Base-by-base conservation (phyloP, 2,329 filamentous ascomycete genomes). In the Aotearoamyces nothofagi region DNA sequence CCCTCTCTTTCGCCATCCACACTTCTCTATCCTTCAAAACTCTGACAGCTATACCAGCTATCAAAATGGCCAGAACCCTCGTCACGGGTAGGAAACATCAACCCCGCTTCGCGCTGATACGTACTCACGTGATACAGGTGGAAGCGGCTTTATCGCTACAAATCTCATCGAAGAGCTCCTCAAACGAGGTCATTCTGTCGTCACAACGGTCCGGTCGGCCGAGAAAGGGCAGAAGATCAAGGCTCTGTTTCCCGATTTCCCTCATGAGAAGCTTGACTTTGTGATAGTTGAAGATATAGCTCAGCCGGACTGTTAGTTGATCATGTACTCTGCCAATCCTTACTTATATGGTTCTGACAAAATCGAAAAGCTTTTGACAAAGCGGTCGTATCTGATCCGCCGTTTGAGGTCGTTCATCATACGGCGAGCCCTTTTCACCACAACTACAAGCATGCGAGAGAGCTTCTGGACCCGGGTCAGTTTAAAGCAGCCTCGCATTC, bases 231-330 rank as follows among this genome's bases (percentile, higher is more conserved):
- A 49, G 1, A 46, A 47, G 2, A 52, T 64, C 15, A 33, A 55
- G 14, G 35, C 50, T 3, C 54, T 54, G 0, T 43, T 58, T 12
- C 39, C 45, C 0, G 40, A 44, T 15, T 9, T 30, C 24, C 15
- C 19, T 6, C 22, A 23, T 8, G 26, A 29, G 2, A 22, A 30
- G 12, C 35, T 61, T 2, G 51, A 54, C 2, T 60, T 55, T 30
- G 54, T 46, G 16, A 66, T 86, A 34, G 77, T 87, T 10, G 62
- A 69, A 24, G 78, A 90, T 40, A 72, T 90, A 37, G 72, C 74
- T 0, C 47, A 69, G 38, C 61, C 69, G 10, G 66, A 65, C n/a
- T n/a, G n/a, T n/a, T n/a, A n/a, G n/a, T n/a, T n/a, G n/a, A n/a
- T n/a, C n/a, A n/a, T n/a, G n/a, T n/a, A n/a, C n/a, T n/a, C n/a